Conservation (phyloP, 2,329 filamentous ascomycete species). For the Orbilia oligospora region DNA sequence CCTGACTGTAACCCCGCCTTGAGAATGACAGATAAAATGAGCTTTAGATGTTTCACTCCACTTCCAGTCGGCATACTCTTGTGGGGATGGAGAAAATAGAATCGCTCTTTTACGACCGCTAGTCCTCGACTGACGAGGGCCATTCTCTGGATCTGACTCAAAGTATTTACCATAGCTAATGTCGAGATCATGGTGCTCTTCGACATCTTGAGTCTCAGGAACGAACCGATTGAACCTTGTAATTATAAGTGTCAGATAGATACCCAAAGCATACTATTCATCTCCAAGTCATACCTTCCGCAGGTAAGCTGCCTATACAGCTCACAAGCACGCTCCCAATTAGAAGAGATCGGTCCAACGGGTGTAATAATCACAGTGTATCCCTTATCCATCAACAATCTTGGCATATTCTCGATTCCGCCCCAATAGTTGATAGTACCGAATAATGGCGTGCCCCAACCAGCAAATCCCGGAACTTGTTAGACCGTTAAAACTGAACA, state of each 20-base stretch:
- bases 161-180: conserved; percentile 4
- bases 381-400: conserved; percentile 9
- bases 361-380: conserved; percentile 29
- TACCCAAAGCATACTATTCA: no score
- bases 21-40: conserved; percentile 30
- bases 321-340: conserved; percentile 39
- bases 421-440: conserved; percentile 30
- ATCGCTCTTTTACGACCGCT: conserved; percentile 4
- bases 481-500: background rate
- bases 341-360: conserved; percentile 26
- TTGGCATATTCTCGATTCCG: conserved; percentile 18
- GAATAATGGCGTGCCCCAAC: conserved; percentile 15
- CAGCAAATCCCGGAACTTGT: conserved; percentile 33
- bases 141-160: background rate
- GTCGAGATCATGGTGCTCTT: background rate
- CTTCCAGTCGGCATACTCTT: conserved; percentile 12
- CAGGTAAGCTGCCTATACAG: conserved; percentile 26
- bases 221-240: conserved; percentile 4
- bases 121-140: background rate
- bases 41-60: conserved; percentile 15
- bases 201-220: conserved; percentile 14
- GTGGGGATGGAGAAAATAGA: background rate
- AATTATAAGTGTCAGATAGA: background rate
- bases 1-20: conserved; percentile 30
- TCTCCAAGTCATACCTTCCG: conserved; percentile 3